Evolutionary conservation across 768 basidiomycete genomes (phyloP), one percentile per base, ranked within the genome.

Genomic region (Lactarius akahatsu): DNA sequence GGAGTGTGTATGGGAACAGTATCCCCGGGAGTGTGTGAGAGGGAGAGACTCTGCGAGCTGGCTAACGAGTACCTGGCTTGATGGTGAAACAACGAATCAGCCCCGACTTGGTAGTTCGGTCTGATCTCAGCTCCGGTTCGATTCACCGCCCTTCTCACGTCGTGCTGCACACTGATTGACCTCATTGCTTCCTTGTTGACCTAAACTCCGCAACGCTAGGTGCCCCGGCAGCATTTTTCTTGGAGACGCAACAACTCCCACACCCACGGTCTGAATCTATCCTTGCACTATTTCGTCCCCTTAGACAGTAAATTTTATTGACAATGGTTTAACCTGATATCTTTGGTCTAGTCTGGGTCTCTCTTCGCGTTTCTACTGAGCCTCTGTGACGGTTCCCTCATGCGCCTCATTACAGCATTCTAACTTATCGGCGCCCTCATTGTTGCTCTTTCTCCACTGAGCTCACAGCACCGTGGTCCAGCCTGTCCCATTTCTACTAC

Each of bases 1-100:
- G 56, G 30, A 57, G 56, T 30, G 56, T 32, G 32, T 57, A 57
- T 57, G 16, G 32, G 30, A 34, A 30, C 30, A 57, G 56, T 32
- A 23, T 34, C 30, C 34, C 56, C 56, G 30, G 30, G 56, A 34
- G 56, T 32, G 34, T 32, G 34, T 23, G 34, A n/a, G 28, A 32
- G 56, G 18, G 56, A 16, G 56, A 20, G 26, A 52, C 26, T 6
- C 47, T 26, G 6, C 26, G 50, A 52, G 50, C 13, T 52, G 50
- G 23, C 26, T 13, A 23, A 26, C 0, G 13, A 52, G 50, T 52
- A 52, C 50, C 50, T 52, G 11, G 50, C n/a, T 50, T 23, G 23
- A 50, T 23, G 47, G 47, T 50, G 41, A 7, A 41, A 7, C 41
- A 41, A 41, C 41, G 41, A 0, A 26, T 23, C 23, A 52, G 1